Conservation (phyloP, 208 protist species). For the Crithidia fasciculata region DNA sequence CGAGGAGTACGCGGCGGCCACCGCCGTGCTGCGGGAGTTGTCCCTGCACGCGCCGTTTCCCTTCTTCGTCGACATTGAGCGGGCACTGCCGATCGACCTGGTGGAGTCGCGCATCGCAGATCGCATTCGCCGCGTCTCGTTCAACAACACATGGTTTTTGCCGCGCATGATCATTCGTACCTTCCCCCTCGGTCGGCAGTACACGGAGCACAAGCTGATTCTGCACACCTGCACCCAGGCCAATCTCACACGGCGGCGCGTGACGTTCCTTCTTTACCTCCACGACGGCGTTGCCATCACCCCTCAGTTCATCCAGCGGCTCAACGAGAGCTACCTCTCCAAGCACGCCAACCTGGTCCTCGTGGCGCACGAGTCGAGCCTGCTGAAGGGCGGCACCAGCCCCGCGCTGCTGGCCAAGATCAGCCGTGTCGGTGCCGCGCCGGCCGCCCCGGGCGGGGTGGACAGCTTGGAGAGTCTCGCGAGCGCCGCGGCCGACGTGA, state of each 20-base stretch:
- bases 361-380: constrained; percentile 75
- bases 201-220: constrained; percentile 79
- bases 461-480: constrained; percentile 12
- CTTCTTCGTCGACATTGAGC: constrained; percentile 85
- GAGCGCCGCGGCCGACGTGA: constrained; percentile 23
- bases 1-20: constrained; percentile 67
- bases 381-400: constrained; percentile 60
- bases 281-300: constrained; percentile 71
- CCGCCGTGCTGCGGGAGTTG: constrained; percentile 63
- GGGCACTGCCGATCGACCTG: constrained; percentile 57
- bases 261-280: constrained; percentile 87
- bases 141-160: constrained; percentile 83
- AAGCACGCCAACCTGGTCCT: constrained; percentile 81
- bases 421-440: not conserved
- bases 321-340: constrained; percentile 67
- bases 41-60: constrained; percentile 74
- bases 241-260: constrained; percentile 74
- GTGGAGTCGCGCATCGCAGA: constrained; percentile 77
- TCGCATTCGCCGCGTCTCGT: constrained; percentile 82
- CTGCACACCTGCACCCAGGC: constrained; percentile 87
- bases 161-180: constrained; percentile 81
- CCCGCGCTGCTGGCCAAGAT: constrained; percentile 26
- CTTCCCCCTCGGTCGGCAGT: constrained; percentile 76
- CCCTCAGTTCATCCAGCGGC: constrained; percentile 55
- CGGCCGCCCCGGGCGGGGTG: not conserved